Evolutionary conservation across 23 red algal genomes (phyloP).

Genomic region (Cyanidioschyzon merolae): DNA sequence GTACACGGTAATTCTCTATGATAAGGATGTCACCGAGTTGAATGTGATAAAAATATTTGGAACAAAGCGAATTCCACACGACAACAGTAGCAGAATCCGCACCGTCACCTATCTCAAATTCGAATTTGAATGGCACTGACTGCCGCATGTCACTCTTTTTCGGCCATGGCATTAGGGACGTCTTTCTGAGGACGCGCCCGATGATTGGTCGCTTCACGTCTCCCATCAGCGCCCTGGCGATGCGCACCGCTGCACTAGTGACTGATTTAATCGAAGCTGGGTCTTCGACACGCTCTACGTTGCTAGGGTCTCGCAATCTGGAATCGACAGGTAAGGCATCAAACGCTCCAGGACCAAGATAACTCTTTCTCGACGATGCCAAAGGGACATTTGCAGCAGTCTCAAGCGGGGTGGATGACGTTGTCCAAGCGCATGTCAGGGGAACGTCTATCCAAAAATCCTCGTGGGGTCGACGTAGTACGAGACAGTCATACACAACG

Average conservation of each 20-base stretch:
- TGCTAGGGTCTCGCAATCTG: background rate
- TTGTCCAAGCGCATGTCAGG: background rate
- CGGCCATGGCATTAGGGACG: background rate
- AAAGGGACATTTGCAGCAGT: background rate
- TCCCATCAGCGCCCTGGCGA: background rate
- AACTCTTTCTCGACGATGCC: slow-evolving; percentile 3
- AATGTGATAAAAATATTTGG: background rate
- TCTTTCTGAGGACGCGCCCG: background rate
- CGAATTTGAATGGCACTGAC: slow-evolving; percentile 8
- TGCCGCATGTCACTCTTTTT: slow-evolving; percentile 2
- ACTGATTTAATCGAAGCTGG: background rate
- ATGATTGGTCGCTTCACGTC: background rate
- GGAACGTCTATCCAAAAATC: background rate
- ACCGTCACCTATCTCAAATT: background rate
- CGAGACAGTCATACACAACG: background rate
- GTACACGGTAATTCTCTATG: background rate
- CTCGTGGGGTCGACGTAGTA: background rate
- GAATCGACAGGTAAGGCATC: background rate
- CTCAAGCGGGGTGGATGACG: background rate
- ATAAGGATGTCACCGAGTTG: background rate
- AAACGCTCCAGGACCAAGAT: background rate
- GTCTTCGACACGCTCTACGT: background rate
- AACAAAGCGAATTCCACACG: background rate
- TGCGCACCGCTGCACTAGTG: background rate
- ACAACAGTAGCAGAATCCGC: background rate